These are phyloP conservation scores for Rhodosporidiobolus sp. DNA, from an alignment of 768 basidiomycete species.

Conservation along the genomic window DNA sequence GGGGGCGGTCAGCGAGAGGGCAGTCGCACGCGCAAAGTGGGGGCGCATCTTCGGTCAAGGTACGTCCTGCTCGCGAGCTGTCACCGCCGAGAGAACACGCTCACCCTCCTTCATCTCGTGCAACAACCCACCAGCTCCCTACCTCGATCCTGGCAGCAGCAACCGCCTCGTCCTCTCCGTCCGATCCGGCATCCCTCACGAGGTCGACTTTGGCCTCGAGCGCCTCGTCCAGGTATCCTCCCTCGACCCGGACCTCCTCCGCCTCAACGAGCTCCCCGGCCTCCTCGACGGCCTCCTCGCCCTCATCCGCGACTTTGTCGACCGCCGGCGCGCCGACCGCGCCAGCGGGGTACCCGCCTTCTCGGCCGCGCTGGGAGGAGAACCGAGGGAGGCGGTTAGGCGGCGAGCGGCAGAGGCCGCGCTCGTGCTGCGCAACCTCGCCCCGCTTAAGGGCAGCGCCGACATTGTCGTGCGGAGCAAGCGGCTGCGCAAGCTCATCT, in stretches of 20 bases:
- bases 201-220: conserved; percentile 86
- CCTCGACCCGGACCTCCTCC: conserved; percentile 65
- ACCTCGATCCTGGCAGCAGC: conserved; percentile 70
- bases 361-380: background rate
- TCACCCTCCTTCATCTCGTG: background rate
- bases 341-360: background rate
- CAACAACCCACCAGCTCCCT: conserved; percentile 49
- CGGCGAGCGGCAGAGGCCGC: conserved; percentile 80
- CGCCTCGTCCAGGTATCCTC: conserved; percentile 74
- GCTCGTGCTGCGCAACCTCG: conserved; percentile 79
- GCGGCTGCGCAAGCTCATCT: conserved; percentile 25
- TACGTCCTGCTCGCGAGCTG: conserved; percentile 2
- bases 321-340: conserved; percentile 8
- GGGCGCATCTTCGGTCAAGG: conserved; percentile 7
- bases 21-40: conserved; percentile 12
- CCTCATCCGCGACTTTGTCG: conserved; percentile 22
- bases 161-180: conserved; percentile 91
- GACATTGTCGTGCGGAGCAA: conserved; percentile 59
- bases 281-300: conserved; percentile 78
- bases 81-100: too few species aligned
- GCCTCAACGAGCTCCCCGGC: conserved; percentile 68
- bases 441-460: conserved; percentile 65
- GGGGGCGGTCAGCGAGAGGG: background rate
- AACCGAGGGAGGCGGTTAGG: conserved; percentile 27
- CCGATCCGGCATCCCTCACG: conserved; percentile 73